These are phyloP conservation scores for Meredithiella fracta DNA, from an alignment of 2,329 filamentous ascomycete genomes.

Conservation along the genomic window DNA sequence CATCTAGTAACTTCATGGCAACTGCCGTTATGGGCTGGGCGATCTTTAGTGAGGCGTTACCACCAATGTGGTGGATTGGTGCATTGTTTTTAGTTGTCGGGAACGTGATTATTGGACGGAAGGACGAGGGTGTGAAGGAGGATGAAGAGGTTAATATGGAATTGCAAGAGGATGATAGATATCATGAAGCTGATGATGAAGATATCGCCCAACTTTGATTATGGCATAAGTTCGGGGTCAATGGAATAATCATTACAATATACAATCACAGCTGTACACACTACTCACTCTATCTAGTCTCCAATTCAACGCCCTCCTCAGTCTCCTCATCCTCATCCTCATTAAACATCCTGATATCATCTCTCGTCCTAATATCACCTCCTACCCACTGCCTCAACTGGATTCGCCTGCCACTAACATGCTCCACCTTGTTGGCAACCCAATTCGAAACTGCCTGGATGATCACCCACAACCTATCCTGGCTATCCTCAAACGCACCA, in stretches of 20 bases:
- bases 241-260: background rate
- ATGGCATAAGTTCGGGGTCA: no score
- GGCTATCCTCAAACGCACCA: conserved; percentile 32
- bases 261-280: background rate
- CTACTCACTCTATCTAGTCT: background rate
- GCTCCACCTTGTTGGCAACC: conserved; percentile 39
- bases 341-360: conserved; percentile 28
- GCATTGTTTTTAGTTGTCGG: conserved; percentile 56
- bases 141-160: background rate
- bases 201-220: conserved; percentile 17
- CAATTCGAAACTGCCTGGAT: conserved; percentile 38
- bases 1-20: conserved; percentile 64
- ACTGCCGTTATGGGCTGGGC: conserved; percentile 54
- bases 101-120: conserved; percentile 60
- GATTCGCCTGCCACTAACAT: conserved; percentile 40
- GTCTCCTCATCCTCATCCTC: conserved; percentile 27
- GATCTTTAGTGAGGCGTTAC: conserved; percentile 56
- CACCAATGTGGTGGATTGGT: conserved; percentile 61
- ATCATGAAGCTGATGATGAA: conserved; percentile 19
- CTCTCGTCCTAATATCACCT: conserved; percentile 38
- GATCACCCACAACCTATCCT: conserved; percentile 49
- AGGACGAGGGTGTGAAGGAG: conserved; percentile 34
- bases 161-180: conserved; percentile 15
- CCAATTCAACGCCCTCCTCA: conserved; percentile 23
- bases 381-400: conserved; percentile 31